Conservation (phyloP, 768 basidiomycete species). For the Rhizopogon vesiculosus region DNA sequence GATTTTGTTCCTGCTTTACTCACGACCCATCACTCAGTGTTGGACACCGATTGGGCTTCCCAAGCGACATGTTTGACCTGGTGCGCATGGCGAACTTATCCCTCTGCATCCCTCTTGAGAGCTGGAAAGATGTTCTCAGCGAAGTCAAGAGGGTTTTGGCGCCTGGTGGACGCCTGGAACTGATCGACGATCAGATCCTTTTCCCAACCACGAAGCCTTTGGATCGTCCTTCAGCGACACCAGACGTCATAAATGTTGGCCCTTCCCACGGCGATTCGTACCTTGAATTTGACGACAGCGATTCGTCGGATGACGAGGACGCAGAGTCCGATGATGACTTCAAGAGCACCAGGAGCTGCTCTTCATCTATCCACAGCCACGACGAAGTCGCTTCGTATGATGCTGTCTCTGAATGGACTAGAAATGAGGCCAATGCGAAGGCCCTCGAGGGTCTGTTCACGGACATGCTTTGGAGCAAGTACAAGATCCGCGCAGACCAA, state of each 20-base stretch:
- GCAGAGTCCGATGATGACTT: conserved; percentile 24
- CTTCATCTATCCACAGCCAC: conserved; percentile 18
- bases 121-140: conserved; percentile 54
- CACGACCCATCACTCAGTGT: conserved; percentile 33
- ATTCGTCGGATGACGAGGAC: conserved; percentile 13
- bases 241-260: conserved; percentile 1
- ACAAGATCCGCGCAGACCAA: conserved; percentile 48
- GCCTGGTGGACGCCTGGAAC: conserved; percentile 59
- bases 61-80: conserved; percentile 59
- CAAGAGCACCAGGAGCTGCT: conserved; percentile 25
- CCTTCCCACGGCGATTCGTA: conserved; percentile 7
- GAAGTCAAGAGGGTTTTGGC: conserved; percentile 63
- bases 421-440: conserved; percentile 33
- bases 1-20: conserved; percentile 1
- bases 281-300: conserved; percentile 15
- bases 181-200: conserved; percentile 68
- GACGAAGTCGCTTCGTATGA: conserved; percentile 18
- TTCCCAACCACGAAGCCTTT: conserved; percentile 50
- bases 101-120: conserved; percentile 53
- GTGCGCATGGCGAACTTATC: conserved; percentile 70
- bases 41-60: conserved; percentile 56
- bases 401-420: conserved; percentile 34
- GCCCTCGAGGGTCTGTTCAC: conserved; percentile 56
- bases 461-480: conserved; percentile 51
- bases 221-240: conserved; percentile 11